Evolutionary conservation across 2,329 filamentous ascomycete genomes (phyloP).

Genomic region (Harringtonia aguacate): DNA sequence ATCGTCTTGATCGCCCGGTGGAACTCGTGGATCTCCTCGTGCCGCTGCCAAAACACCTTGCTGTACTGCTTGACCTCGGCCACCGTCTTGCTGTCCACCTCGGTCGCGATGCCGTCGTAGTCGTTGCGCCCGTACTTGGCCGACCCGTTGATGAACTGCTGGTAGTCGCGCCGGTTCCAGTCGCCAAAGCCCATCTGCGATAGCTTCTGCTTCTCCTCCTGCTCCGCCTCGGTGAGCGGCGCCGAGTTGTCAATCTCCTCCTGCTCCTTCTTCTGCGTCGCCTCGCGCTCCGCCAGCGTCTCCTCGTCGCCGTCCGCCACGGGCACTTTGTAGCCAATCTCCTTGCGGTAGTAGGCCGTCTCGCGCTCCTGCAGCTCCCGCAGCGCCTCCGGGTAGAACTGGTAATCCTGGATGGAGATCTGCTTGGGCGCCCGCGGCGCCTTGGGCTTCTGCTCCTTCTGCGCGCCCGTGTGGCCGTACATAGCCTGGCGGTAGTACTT

Average conservation of each 20-base stretch:
- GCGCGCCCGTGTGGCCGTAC: conserved; percentile 61
- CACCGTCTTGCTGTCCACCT: conserved; percentile 82
- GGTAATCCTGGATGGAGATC: conserved; percentile 85
- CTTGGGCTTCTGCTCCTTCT: conserved; percentile 82
- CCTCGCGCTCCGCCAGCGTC: conserved; percentile 74
- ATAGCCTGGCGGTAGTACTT: conserved; percentile 95
- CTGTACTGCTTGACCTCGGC: conserved; percentile 85
- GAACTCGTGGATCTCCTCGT: conserved; percentile 82
- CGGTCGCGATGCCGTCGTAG: conserved; percentile 73
- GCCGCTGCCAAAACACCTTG: conserved; percentile 93
- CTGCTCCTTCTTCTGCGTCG: conserved; percentile 79
- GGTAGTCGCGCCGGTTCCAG: conserved; percentile 97
- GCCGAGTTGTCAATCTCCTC: conserved; percentile 87
- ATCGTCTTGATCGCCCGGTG: conserved; percentile 81
- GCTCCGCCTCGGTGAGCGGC: conserved; percentile 79
- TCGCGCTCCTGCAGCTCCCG: conserved; percentile 90
- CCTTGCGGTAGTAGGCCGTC: conserved; percentile 90
- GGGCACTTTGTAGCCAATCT: conserved; percentile 90
- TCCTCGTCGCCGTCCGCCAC: conserved; percentile 77
- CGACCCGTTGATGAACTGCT: conserved; percentile 93
- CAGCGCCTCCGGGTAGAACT: conserved; percentile 83
- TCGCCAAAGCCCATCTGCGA: conserved; percentile 79
- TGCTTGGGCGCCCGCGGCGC: conserved; percentile 94
- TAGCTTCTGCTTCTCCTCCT: conserved; percentile 72
- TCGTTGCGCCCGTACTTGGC: conserved; percentile 84